Conservation (phyloP, 192 early-diverging fungal species). For the Gryganskiella cystojenkinii region DNA sequence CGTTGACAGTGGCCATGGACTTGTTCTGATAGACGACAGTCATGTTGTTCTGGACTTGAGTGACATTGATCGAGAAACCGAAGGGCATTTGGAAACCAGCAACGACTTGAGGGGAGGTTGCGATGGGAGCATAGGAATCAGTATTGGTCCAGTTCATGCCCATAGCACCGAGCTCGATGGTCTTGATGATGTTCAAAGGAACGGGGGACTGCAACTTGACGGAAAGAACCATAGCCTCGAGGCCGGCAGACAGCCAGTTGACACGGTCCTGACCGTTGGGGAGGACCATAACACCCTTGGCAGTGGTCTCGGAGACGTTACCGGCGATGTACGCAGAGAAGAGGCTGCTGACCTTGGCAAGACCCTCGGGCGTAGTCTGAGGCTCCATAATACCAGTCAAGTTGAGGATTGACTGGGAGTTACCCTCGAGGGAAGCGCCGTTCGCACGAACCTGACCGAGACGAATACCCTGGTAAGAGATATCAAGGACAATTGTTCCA, state of each 20-base stretch:
- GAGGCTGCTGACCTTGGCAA: constrained; percentile 58
- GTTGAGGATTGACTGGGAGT: constrained; percentile 56
- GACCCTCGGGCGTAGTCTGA: constrained; percentile 55
- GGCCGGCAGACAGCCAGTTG: constrained; percentile 60
- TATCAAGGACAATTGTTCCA: constrained; percentile 64
- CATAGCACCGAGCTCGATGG: constrained; percentile 62
- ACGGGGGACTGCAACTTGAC: constrained; percentile 56
- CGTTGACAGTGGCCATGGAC: constrained; percentile 35
- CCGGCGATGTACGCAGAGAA: constrained; percentile 68
- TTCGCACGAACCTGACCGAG: constrained; percentile 61
- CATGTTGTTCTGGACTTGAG: constrained; percentile 63
- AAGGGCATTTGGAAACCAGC: constrained; percentile 70
- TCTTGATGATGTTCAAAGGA: constrained; percentile 61
- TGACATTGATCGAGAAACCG: constrained; percentile 68
- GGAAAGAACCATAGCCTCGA: constrained; percentile 60
- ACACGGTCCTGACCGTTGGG: constrained; percentile 61
- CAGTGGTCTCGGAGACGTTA: constrained; percentile 55
- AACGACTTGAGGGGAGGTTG: constrained; percentile 56
- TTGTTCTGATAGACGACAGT: constrained; percentile 53
- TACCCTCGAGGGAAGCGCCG: constrained; percentile 50
- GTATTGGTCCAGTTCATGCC: constrained; percentile 60
- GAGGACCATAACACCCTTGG: constrained; percentile 59
- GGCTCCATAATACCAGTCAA: constrained; percentile 64
- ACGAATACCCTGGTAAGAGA: constrained; percentile 52
- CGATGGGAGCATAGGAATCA: constrained; percentile 62